Evolutionary conservation across 768 basidiomycete species (phyloP).

Genomic region (Termitomyces eurrhizus): DNA sequence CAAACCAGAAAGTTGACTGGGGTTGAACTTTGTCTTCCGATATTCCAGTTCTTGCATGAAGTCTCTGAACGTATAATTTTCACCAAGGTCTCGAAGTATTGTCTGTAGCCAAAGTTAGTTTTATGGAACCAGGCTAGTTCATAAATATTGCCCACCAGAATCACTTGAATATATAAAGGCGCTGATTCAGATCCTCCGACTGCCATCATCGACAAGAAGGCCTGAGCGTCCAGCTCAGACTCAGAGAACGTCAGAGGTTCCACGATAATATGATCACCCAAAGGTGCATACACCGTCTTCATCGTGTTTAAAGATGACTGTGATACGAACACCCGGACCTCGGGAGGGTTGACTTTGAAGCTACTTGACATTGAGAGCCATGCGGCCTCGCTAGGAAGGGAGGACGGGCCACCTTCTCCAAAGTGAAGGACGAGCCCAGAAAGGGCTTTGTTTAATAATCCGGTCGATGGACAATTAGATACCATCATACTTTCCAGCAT

Average conservation of each 20-base stretch:
- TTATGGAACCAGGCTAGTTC: not conserved
- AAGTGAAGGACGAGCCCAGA: conserved; percentile 66
- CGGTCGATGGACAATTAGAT: conserved; percentile 43
- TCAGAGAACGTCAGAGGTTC: conserved; percentile 53
- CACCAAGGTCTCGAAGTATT: conserved; percentile 61
- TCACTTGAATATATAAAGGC: conserved; percentile 66
- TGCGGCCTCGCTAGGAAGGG: conserved; percentile 63
- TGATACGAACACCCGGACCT: conserved; percentile 53
- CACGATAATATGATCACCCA: conserved; percentile 47
- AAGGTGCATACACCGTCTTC: conserved; percentile 49
- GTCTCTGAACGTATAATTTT: conserved; percentile 46
- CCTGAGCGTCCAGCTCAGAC: conserved; percentile 62
- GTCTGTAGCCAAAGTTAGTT: conserved; percentile 29
- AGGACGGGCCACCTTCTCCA: conserved; percentile 57
- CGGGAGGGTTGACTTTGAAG: conserved; percentile 27
- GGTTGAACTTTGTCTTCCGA: conserved; percentile 51
- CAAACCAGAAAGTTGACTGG: conserved; percentile 48
- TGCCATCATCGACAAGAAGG: conserved; percentile 75
- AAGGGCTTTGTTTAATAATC: conserved; percentile 49
- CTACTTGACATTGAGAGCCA: conserved; percentile 43
- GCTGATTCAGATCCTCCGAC: conserved; percentile 56
- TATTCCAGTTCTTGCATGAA: conserved; percentile 46
- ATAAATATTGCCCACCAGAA: conserved; percentile 45
- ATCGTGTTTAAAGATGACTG: conserved; percentile 58
- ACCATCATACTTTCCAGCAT: conserved; percentile 71